These are phyloP conservation scores for Phaeosphaeriaceae sp. DNA, from an alignment of 2,329 filamentous ascomycete species.

Conservation along the genomic window DNA sequence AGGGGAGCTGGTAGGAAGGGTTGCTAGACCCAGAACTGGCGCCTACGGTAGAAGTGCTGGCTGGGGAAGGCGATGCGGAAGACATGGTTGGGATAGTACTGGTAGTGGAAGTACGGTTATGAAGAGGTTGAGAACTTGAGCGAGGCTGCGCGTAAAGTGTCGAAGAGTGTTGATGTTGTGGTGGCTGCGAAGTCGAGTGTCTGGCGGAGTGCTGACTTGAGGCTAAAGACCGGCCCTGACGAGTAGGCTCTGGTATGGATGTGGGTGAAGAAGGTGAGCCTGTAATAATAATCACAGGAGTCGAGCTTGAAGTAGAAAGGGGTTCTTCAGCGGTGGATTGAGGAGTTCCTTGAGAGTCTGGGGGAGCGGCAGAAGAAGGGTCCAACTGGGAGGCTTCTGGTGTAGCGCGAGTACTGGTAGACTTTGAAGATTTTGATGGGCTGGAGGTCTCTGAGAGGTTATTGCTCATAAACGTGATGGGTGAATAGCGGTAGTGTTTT, in stretches of 20 bases:
- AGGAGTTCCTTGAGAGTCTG: constrained; percentile 24
- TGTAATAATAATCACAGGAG: constrained; percentile 28
- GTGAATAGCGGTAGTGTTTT: constrained; percentile 5
- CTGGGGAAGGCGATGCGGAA: constrained; percentile 41
- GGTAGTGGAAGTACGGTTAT: constrained; percentile 1
- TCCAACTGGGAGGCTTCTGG: constrained; percentile 13
- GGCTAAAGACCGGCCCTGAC: constrained; percentile 20
- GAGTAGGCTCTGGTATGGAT: constrained; percentile 9
- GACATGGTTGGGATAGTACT: constrained; percentile 33
- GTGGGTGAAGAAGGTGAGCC: constrained; percentile 11
- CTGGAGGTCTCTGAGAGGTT: constrained; percentile 22
- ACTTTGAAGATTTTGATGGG: constrained; percentile 31
- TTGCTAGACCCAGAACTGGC: constrained; percentile 35
- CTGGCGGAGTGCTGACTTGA: constrained; percentile 7
- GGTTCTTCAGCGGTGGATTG: constrained; percentile 29
- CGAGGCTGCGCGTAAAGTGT: constrained; percentile 21
- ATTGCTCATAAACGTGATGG: constrained; percentile 30
- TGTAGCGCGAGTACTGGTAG: constrained; percentile 9
- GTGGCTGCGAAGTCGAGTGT: constrained; percentile 20
- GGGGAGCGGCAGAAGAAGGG: constrained; percentile 7
- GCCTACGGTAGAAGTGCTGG: constrained; percentile 40
- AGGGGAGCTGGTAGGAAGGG: constrained; percentile 41
- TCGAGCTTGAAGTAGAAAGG: constrained; percentile 5
- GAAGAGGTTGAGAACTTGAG: constrained; percentile 21
- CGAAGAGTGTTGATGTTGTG: constrained; percentile 9